Base-by-base conservation (phyloP, 768 basidiomycete genomes). In the Psilocybe subaeruginosa region DNA sequence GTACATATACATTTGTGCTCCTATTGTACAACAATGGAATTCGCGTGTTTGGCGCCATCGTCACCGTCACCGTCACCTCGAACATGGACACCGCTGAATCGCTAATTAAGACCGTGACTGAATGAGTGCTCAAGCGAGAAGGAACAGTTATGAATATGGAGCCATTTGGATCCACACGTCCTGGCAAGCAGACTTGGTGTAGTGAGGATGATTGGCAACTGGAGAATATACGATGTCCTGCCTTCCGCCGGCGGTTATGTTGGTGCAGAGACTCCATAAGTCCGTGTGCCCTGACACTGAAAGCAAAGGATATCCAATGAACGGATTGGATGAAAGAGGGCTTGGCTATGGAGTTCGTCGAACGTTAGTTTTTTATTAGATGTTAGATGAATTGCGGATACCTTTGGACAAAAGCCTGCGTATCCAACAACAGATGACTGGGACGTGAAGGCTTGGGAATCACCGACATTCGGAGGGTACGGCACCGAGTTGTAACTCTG, bases 191-290 rank as follows among this genome's bases (percentile, higher is more conserved):
- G 35, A 56, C 48, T 65, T 31, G 17, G 54, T 37, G 53, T 73
- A 73, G 54, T 73, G 62, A 4, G 70, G 65, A 54, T 71, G 68
- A 48, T 66, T 70, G 3, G 57, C 64, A 16, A 72, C 57, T 1
- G 72, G 69, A 23, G 70, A 66, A 60, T 68, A 73, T 7, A 73
- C 71, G 29, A 73, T 53, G 54, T 73, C 72, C n/a, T 66, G 61
- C 31, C 70, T 64, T 30, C 64, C 63, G 19, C 35, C 61, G 1
- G 70, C 66, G 8, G 68, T 69, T 46, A 57, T 65, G 56, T 72
- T 72, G 4, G 66, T 66, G 27, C 68, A 70, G 3, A 72, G 59
- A 29, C 67, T 62, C 72, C 72, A 73, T 35, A 65, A 52, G 45
- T 66, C 64, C 8, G 64, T 59, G 23, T 64, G 46, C 29, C 64